A percentile compares a stretch with the other conserved stretches of the same genome.
Evolutionary conservation across 176 grass and related monocot species (phyloP).

Genomic region (Sorghum bicolor): Sorghum_bicolor_NCBIv3 NC_012871.2:58177001-58177500

Average conservation of each 20-base stretch:
- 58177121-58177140: constrained; percentile 16
- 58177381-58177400: not conserved
- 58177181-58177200: constrained; percentile 12
- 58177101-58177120: constrained; percentile 1
- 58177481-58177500: no score
- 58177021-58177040: constrained; percentile 15
- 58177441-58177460: no score
- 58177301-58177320: not conserved
- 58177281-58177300: not conserved
- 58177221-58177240: not conserved
- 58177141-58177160: constrained; percentile 11
- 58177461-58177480: no score
- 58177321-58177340: not conserved
- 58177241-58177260: not conserved
- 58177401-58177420: no score
- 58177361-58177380: not conserved
- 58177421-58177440: no score
- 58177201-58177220: constrained; percentile 3
- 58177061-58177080: not conserved
- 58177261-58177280: not conserved
- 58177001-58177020: no score
- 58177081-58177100: not conserved
- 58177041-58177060: constrained; percentile 1
- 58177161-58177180: constrained; percentile 13
- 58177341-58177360: not conserved